Conservation (phyloP, 768 basidiomycete genomes). For the Melanogaster broomeanus region DNA sequence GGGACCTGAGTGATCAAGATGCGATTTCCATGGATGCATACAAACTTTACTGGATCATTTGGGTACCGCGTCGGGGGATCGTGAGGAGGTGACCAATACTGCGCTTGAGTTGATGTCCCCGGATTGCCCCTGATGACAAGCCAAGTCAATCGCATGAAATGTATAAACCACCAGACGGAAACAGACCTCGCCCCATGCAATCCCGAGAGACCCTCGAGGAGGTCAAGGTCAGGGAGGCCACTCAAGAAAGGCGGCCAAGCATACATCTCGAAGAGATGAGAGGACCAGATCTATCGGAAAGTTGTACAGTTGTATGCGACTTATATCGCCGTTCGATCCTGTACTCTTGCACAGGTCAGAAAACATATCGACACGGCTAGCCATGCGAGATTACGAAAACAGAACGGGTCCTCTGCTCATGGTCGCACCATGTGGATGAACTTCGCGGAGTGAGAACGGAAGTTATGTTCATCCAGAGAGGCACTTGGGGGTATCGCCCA, state of each 20-base stretch:
- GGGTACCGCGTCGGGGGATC: neutral
- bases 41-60: constrained; percentile 6
- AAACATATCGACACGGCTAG: neutral
- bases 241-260: neutral
- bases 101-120: neutral
- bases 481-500: neutral
- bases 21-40: too few relatives aligned
- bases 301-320: neutral
- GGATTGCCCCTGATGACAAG: constrained; percentile 3
- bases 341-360: neutral
- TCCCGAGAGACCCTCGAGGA: neutral
- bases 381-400: neutral
- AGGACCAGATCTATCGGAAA: neutral
- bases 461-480: neutral
- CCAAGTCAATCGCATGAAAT: neutral
- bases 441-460: neutral
- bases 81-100: constrained; percentile 1
- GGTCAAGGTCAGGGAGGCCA: neutral
- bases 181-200: constrained; percentile 6
- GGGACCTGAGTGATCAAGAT: neutral
- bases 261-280: neutral
- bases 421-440: neutral
- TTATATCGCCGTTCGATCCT: neutral
- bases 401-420: neutral
- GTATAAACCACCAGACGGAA: neutral